A percentile compares a stretch with the other conserved stretches of the same genome.
Evolutionary conservation across 208 protist species (phyloP).

Genomic region (Vickermania spadyakhi): DNA sequence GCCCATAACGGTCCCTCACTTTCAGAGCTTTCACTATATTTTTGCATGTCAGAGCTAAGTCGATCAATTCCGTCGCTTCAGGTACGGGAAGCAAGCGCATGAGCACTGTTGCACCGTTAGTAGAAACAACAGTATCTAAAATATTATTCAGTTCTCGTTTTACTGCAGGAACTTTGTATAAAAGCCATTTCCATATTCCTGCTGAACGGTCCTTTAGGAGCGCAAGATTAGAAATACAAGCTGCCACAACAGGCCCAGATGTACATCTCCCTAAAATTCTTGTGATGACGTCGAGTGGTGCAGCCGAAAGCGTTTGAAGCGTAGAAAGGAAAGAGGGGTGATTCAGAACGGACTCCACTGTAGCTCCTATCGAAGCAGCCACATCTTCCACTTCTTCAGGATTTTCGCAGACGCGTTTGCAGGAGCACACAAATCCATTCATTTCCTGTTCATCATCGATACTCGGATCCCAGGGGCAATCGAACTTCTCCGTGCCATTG

Average conservation of each 20-base stretch:
- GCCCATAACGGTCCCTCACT: background rate
- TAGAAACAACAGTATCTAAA: background rate
- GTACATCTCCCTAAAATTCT: background rate
- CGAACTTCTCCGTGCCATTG: background rate
- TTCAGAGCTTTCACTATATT: background rate
- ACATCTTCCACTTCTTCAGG: background rate
- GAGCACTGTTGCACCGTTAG: background rate
- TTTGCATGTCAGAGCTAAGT: background rate
- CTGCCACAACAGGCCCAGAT: background rate
- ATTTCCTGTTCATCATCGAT: background rate
- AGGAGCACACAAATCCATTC: background rate
- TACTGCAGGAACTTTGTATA: background rate
- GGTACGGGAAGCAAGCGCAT: background rate
- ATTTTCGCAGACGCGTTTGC: background rate
- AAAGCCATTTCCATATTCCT: background rate
- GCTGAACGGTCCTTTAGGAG: background rate
- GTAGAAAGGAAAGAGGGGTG: background rate
- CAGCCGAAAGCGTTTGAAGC: background rate
- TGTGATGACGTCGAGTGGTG: background rate
- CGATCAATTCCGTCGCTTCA: background rate
- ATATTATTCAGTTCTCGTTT: background rate
- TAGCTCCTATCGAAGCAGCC: background rate
- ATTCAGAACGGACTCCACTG: background rate
- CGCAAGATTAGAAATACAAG: background rate
- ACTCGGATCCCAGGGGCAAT: background rate